Evolutionary conservation across 1,284 basidiomycete species (phyloP), one percentile per base, ranked within the genome.

Genomic region (Grifola frondosa): DNA sequence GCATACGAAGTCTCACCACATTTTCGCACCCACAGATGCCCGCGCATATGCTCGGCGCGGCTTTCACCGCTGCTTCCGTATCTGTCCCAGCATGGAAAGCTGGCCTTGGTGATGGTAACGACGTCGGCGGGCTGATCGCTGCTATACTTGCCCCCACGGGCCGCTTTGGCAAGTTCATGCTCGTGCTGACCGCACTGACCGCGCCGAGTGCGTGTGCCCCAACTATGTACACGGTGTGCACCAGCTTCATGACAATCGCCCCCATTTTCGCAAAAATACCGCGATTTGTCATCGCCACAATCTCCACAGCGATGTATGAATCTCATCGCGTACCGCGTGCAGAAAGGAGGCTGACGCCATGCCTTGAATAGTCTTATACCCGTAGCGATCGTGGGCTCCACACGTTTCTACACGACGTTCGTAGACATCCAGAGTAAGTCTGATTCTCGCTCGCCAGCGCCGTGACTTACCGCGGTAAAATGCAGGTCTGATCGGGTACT

Each of bases 141-240:
- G 67, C 74, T 25, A 63, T 73, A 4, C 62, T 77, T 17, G 60
- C 61, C 0, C 71, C 69, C 2, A 70, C 72, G 56, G 66, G 69
- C 34, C 69, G 71, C 10, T 77, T 77, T 44, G 81, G 80, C 26
- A 75, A 76, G 51, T 80, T 86, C 52, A 60, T 85, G 23, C 67
- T 84, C 9, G 77, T 81, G 22, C 46, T 84, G 16, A 61, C 86
- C 29, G 65, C 78, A 0, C 62, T 87, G 44, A 74, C 69, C 9
- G 65, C 77, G n/a, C 70, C 78, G 0, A 75, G 76, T 32, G 71
- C 75, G 10, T 73, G 82, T 52, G 87, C 83, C 10, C 83, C 84
- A 3, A 83, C 78, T 12, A 86, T 90, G 76, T 91, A 91, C 59
- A 82, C 81, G 3, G 86, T 84, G 53, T 83, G 84, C 16, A 77